Evolutionary conservation across 352 stramenopile genomes (phyloP).

Genomic region (Phytophthora chlamydospora): DNA sequence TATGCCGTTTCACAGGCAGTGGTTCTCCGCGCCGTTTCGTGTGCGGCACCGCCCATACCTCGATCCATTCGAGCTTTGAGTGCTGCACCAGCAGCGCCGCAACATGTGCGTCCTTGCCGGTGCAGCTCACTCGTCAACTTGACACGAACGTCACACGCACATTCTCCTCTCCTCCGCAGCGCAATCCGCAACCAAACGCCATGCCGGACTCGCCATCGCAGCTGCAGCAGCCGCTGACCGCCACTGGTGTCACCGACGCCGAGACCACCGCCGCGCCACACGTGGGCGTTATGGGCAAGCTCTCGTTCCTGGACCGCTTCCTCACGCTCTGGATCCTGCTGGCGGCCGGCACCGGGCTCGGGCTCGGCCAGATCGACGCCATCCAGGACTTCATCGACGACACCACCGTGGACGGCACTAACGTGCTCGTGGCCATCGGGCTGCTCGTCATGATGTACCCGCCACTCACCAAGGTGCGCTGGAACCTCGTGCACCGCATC

Average conservation of each 20-base stretch:
- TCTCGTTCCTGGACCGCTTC: slow-evolving; percentile 51
- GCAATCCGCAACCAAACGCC: neutral
- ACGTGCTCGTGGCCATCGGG: slow-evolving; percentile 56
- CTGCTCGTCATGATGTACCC: slow-evolving; percentile 71
- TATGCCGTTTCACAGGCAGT: neutral
- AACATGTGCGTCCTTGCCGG: no score
- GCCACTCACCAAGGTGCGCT: slow-evolving; percentile 53
- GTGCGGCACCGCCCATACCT: neutral
- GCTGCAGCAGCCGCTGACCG: neutral
- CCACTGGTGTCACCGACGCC: neutral
- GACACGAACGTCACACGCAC: neutral
- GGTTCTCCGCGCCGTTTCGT: slow-evolving; percentile 1
- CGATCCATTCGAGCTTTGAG: neutral
- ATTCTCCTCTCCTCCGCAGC: neutral
- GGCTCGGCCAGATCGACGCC: slow-evolving; percentile 39
- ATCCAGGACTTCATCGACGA: slow-evolving; percentile 49
- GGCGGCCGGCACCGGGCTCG: slow-evolving; percentile 38
- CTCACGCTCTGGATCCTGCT: slow-evolving; percentile 60
- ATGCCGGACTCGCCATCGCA: slow-evolving; percentile 1
- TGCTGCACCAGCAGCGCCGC: neutral
- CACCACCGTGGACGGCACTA: slow-evolving; percentile 53
- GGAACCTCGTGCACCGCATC: slow-evolving; percentile 58
- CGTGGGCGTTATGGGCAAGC: slow-evolving; percentile 9
- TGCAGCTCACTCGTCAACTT: neutral
- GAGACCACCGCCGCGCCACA: neutral